These are phyloP conservation scores for Cladorrhinum sp. DNA, from an alignment of 2,329 filamentous ascomycete genomes.

Conservation along the genomic window DNA sequence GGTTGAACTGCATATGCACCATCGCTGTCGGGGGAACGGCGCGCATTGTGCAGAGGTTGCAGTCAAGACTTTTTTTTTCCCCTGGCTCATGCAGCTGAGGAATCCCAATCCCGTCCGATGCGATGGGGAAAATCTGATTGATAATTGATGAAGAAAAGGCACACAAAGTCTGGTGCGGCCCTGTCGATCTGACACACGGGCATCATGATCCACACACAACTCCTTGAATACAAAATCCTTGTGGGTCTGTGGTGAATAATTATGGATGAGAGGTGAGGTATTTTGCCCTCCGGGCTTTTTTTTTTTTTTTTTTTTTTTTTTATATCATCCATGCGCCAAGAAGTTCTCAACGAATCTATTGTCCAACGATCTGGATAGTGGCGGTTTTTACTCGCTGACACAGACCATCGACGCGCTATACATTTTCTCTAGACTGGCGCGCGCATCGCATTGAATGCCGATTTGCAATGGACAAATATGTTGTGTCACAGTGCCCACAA, in stretches of 20 bases:
- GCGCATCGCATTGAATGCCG: constrained; percentile 12
- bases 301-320: not conserved
- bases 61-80: not conserved
- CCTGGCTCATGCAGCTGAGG: not conserved
- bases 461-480: constrained; percentile 7
- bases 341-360: not conserved
- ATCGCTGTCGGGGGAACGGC: too few relatives aligned
- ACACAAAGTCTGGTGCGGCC: not conserved
- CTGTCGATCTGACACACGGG: not conserved
- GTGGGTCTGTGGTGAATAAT: too few relatives aligned
- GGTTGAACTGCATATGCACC: constrained; percentile 6
- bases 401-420: constrained; percentile 8
- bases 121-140: not conserved
- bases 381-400: constrained; percentile 1
- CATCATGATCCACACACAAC: not conserved
- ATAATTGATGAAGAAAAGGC: not conserved
- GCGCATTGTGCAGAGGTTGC: too few relatives aligned
- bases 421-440: constrained; percentile 7
- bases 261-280: too few relatives aligned
- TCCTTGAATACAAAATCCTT: too few relatives aligned
- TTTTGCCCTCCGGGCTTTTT: too few relatives aligned
- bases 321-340: constrained; percentile 3
- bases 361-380: not conserved
- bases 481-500: not conserved
- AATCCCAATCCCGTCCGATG: not conserved